phyloP scores from a whole-genome alignment of 768 basidiomycete genomes.

The Tulasnella sp. region DNA sequence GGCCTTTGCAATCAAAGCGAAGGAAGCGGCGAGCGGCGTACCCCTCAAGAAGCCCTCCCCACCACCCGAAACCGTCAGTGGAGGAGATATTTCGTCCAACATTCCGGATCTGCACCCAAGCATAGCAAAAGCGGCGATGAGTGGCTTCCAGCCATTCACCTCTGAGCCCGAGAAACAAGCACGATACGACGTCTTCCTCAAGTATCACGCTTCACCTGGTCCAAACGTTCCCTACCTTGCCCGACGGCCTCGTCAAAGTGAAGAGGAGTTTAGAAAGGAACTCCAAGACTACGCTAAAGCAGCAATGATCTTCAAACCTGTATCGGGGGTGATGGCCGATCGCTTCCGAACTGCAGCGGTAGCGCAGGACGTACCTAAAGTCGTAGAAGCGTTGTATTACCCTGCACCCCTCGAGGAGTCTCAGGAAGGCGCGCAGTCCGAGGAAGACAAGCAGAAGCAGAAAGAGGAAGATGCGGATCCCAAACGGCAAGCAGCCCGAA shows the following conservation, averaged over 20 bases:
- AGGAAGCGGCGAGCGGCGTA: constrained; percentile 12
- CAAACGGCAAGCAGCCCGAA: constrained; percentile 64
- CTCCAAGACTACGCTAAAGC: constrained; percentile 77
- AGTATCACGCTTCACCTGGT: constrained; percentile 45
- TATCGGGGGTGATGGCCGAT: constrained; percentile 84
- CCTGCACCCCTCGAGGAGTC: constrained; percentile 34
- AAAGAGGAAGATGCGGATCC: constrained; percentile 55
- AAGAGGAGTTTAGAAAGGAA: constrained; percentile 69
- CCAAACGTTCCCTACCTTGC: constrained; percentile 37
- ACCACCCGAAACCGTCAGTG: constrained; percentile 20
- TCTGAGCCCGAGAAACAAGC: constrained; percentile 66
- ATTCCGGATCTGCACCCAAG: constrained; percentile 61
- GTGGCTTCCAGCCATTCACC: constrained; percentile 83
- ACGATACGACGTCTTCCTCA: constrained; percentile 74
- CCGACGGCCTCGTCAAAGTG: constrained; percentile 44
- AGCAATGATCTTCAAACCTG: constrained; percentile 82
- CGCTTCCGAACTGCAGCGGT: constrained; percentile 79
- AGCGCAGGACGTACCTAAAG: constrained; percentile 49
- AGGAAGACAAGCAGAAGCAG: constrained; percentile 20
- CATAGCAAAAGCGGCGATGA: constrained; percentile 74
- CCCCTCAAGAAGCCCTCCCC: background rate
- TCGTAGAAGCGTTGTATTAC: constrained; percentile 48
- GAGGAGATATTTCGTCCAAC: constrained; percentile 15
- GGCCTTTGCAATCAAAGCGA: constrained; percentile 33
- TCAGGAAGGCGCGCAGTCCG: constrained; percentile 29